These are phyloP conservation scores for Pseudocercospora cruenta DNA, from an alignment of 2,329 filamentous ascomycete genomes.

Conservation along the genomic window DNA sequence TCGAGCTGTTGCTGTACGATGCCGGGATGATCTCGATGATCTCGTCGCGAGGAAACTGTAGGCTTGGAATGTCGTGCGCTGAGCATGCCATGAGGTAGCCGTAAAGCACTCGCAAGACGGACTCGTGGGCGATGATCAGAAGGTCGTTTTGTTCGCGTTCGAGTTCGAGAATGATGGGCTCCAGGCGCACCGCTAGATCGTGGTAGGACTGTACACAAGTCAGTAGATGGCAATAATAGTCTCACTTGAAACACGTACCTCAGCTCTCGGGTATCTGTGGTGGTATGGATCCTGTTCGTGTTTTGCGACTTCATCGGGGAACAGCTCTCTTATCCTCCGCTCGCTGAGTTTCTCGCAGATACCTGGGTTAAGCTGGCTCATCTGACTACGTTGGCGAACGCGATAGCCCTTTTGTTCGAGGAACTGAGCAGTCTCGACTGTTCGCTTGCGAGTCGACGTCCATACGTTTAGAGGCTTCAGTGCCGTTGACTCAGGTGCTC, in stretches of 20 bases:
- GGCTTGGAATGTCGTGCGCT: constrained; percentile 86
- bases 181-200: constrained; percentile 93
- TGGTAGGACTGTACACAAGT: constrained; percentile 76
- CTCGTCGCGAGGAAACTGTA: constrained; percentile 93
- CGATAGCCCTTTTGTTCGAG: constrained; percentile 80
- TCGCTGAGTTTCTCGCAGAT: constrained; percentile 95
- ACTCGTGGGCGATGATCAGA: constrained; percentile 98
- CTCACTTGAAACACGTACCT: constrained; percentile 60
- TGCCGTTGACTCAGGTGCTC: constrained; percentile 65
- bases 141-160: constrained; percentile 96
- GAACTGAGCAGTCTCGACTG: constrained; percentile 84
- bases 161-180: constrained; percentile 95
- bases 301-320: constrained; percentile 88
- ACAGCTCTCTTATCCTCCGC: constrained; percentile 74
- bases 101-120: constrained; percentile 93
- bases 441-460: constrained; percentile 90
- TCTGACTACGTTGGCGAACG: constrained; percentile 88
- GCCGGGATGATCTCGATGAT: constrained; percentile 99
- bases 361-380: constrained; percentile 96
- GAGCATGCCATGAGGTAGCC: constrained; percentile 99
- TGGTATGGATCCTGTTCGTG: constrained; percentile 96
- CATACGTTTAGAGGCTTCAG: constrained; percentile 85
- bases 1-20: constrained; percentile 94
- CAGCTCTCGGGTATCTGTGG: constrained; percentile 90
- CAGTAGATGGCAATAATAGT: neutral